Conservation (phyloP, 768 basidiomycete species). For the Xerocomellus dryophilus region DNA sequence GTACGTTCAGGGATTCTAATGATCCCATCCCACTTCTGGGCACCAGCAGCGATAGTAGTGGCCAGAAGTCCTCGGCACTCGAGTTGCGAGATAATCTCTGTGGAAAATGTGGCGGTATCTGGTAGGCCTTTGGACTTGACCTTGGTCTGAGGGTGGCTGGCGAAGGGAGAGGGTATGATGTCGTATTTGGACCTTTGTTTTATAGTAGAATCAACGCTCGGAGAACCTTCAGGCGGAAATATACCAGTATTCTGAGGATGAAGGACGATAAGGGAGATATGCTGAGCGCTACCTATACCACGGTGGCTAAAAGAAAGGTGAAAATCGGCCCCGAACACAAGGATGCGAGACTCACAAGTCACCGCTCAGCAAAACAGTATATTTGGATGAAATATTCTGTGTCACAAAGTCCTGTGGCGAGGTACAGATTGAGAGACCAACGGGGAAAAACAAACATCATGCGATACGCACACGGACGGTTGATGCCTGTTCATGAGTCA, state of each 20-base stretch:
- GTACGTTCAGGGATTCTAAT: slow-evolving; percentile 43
- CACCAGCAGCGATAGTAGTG: slow-evolving; percentile 30
- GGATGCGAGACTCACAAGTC: slow-evolving; percentile 52
- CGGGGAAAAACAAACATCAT: not conserved
- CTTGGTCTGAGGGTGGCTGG: slow-evolving; percentile 9
- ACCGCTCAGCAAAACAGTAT: slow-evolving; percentile 50
- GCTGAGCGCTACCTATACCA: slow-evolving; percentile 23
- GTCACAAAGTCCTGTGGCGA: slow-evolving; percentile 46
- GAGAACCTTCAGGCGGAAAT: slow-evolving; percentile 17
- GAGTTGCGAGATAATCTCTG: slow-evolving; percentile 42
- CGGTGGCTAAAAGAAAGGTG: slow-evolving; percentile 43
- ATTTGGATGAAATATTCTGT: slow-evolving; percentile 44
- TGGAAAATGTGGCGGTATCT: slow-evolving; percentile 30
- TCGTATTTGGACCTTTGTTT: slow-evolving; percentile 6
- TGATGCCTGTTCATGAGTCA: slow-evolving; percentile 43
- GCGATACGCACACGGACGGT: slow-evolving; percentile 42
- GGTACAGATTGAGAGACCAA: not conserved
- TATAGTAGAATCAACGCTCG: slow-evolving; percentile 14
- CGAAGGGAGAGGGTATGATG: slow-evolving; percentile 18
- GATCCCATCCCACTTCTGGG: slow-evolving; percentile 51
- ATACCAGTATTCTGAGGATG: slow-evolving; percentile 12
- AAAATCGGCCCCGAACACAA: not conserved
- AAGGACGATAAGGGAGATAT: slow-evolving; percentile 15
- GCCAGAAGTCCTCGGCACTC: slow-evolving; percentile 45
- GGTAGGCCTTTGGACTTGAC: slow-evolving; percentile 1